These are phyloP conservation scores for Gnaphalium uliginosum DNA, from an alignment of 129 eudicot genomes.

Conservation along the genomic window DNA sequence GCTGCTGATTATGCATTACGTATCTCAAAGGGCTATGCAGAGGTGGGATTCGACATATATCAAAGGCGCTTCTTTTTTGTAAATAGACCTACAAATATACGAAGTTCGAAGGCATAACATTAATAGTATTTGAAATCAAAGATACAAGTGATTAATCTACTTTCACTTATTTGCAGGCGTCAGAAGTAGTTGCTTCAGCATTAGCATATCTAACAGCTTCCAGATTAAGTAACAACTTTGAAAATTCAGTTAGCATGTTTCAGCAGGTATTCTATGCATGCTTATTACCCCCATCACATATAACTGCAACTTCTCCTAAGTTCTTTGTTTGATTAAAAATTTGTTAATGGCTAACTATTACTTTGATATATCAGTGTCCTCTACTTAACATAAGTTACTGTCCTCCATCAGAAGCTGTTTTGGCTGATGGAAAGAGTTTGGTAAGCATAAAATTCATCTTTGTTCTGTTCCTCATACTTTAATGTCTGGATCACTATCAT, in stretches of 20 bases:
- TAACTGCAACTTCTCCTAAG: background rate
- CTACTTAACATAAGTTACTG: conserved; percentile 89
- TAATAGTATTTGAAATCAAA: conserved; percentile 1
- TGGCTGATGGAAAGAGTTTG: conserved; percentile 72
- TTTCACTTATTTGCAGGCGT: conserved; percentile 57
- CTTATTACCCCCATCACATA: background rate
- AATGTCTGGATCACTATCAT: conserved; percentile 15
- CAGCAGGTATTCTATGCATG: conserved; percentile 56
- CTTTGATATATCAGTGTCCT: conserved; percentile 66
- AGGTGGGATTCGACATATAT: too few relatives aligned
- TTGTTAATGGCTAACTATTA: conserved; percentile 25
- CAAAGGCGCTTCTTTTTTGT: too few relatives aligned
- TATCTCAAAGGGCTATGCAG: conserved; percentile 64
- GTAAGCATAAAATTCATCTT: conserved; percentile 38
- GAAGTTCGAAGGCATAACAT: background rate
- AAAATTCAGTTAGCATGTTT: conserved; percentile 41
- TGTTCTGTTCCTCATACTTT: background rate
- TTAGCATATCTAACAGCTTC: conserved; percentile 54
- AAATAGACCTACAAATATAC: background rate
- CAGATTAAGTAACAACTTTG: conserved; percentile 31
- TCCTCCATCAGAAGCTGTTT: conserved; percentile 77
- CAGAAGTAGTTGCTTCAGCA: conserved; percentile 68
- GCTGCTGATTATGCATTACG: conserved; percentile 90
- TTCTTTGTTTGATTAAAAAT: conserved; percentile 15
- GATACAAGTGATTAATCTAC: conserved; percentile 3